Conservation (phyloP, 371 early-diverging fungal genomes). For the Phascolomyces articulosus region DNA sequence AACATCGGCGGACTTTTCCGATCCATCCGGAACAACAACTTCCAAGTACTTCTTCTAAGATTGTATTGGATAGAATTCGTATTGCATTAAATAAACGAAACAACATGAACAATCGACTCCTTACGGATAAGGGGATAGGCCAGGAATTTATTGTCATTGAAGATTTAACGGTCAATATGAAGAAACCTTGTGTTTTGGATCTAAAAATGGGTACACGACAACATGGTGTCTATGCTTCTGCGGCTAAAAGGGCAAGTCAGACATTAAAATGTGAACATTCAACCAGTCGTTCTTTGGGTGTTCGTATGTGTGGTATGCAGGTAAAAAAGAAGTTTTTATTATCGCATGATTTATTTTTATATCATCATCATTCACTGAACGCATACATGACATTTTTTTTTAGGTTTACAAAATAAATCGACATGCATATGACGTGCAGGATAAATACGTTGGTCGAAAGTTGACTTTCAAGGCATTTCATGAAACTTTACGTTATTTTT, state of each 20-base stretch:
- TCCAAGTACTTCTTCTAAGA: too few species aligned
- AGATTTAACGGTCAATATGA: slow-evolving; percentile 85
- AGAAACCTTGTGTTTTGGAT: slow-evolving; percentile 90
- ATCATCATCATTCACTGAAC: not conserved
- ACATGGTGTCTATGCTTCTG: slow-evolving; percentile 85
- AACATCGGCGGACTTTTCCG: slow-evolving; percentile 1
- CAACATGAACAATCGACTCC: not conserved
- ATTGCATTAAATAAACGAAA: not conserved
- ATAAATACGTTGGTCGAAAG: slow-evolving; percentile 94
- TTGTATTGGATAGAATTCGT: not conserved
- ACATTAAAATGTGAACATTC: slow-evolving; percentile 85
- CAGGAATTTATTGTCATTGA: slow-evolving; percentile 88
- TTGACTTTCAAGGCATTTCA: slow-evolving; percentile 76
- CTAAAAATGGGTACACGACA: slow-evolving; percentile 97
- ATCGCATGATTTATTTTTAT: not conserved
- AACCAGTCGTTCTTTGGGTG: slow-evolving; percentile 87
- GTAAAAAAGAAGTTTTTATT: slow-evolving; percentile 39
- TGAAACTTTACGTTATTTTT: slow-evolving; percentile 70
- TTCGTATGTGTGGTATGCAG: slow-evolving; percentile 97
- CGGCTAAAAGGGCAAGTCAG: slow-evolving; percentile 80
- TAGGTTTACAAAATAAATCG: slow-evolving; percentile 78
- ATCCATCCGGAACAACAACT: not conserved
- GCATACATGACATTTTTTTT: not conserved
- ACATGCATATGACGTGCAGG: slow-evolving; percentile 69
- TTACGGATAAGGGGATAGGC: not conserved